These are phyloP conservation scores for Phoenix roebelenii DNA, from an alignment of 176 grass and related monocot genomes.

Conservation along the genomic window DNA sequence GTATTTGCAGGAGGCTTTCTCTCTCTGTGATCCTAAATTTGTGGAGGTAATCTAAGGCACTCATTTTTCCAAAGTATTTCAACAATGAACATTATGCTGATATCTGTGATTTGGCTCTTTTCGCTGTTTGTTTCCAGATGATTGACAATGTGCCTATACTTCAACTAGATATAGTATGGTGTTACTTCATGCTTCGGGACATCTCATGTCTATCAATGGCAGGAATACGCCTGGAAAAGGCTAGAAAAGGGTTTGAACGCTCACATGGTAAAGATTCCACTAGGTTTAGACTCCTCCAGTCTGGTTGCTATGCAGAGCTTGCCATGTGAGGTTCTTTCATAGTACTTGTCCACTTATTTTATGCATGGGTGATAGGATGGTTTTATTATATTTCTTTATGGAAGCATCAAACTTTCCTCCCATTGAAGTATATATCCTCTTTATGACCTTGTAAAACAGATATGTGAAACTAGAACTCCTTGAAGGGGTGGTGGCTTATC, in stretches of 20 bases:
- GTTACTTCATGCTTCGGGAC: slow-evolving; percentile 84
- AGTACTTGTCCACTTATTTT: neutral
- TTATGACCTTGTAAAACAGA: slow-evolving; percentile 30
- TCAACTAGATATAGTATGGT: slow-evolving; percentile 97
- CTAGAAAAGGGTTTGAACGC: slow-evolving; percentile 59
- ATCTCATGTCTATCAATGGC: slow-evolving; percentile 64
- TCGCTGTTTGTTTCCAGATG: slow-evolving; percentile 28
- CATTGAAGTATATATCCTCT: neutral
- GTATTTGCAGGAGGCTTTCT: slow-evolving; percentile 72
- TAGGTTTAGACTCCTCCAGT: slow-evolving; percentile 66
- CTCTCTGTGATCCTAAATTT: slow-evolving; percentile 69
- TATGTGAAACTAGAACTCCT: slow-evolving; percentile 90
- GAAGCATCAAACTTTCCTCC: neutral
- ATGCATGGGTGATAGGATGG: too few species aligned
- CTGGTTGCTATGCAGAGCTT: slow-evolving; percentile 62
- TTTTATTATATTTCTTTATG: too few species aligned
- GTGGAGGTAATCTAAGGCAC: slow-evolving; percentile 53
- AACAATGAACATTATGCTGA: neutral
- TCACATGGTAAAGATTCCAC: slow-evolving; percentile 88
- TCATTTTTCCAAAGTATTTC: neutral
- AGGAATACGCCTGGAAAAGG: slow-evolving; percentile 50
- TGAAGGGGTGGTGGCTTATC: slow-evolving; percentile 95
- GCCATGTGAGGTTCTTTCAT: slow-evolving; percentile 53
- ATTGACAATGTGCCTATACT: slow-evolving; percentile 96
- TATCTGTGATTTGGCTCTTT: neutral